Conservation (phyloP, 2,329 filamentous ascomycete genomes). For the Metarhizium brunneum region DNA sequence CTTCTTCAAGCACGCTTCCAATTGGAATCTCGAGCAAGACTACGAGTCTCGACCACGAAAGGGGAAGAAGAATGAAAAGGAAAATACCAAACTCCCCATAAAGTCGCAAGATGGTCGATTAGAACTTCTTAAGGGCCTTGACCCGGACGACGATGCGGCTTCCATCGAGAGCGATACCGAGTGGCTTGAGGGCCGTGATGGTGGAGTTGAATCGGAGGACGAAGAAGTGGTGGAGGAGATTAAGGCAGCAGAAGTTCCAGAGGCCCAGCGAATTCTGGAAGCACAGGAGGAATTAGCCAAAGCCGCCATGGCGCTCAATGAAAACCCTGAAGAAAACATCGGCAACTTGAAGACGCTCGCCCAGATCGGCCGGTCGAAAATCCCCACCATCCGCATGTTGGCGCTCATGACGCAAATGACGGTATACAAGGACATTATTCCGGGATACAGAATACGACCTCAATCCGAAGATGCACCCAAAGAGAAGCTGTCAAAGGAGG, state of each 20-base stretch:
- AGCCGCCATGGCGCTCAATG: constrained; percentile 72
- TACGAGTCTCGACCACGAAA: constrained; percentile 78
- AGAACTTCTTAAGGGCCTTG: constrained; percentile 46
- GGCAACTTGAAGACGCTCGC: constrained; percentile 70
- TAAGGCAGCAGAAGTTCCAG: constrained; percentile 55
- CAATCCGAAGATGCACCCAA: constrained; percentile 63
- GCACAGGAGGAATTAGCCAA: constrained; percentile 90
- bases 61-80: constrained; percentile 62
- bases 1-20: constrained; percentile 65
- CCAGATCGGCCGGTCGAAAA: constrained; percentile 59
- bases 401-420: constrained; percentile 78
- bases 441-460: constrained; percentile 88
- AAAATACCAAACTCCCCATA: constrained; percentile 71
- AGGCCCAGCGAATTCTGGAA: constrained; percentile 69
- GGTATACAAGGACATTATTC: constrained; percentile 92
- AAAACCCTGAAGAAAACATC: constrained; percentile 86
- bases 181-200: constrained; percentile 54
- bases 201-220: constrained; percentile 38
- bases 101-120: constrained; percentile 73
- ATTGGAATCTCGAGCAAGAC: constrained; percentile 86
- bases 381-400: constrained; percentile 73
- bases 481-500: constrained; percentile 85
- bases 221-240: constrained; percentile 31
- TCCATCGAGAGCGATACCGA: constrained; percentile 50
- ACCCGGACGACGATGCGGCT: constrained; percentile 52